Evolutionary conservation across 768 basidiomycete species (phyloP), one percentile per base, ranked within the genome.

Genomic region (Leccinum ochraceum): DNA sequence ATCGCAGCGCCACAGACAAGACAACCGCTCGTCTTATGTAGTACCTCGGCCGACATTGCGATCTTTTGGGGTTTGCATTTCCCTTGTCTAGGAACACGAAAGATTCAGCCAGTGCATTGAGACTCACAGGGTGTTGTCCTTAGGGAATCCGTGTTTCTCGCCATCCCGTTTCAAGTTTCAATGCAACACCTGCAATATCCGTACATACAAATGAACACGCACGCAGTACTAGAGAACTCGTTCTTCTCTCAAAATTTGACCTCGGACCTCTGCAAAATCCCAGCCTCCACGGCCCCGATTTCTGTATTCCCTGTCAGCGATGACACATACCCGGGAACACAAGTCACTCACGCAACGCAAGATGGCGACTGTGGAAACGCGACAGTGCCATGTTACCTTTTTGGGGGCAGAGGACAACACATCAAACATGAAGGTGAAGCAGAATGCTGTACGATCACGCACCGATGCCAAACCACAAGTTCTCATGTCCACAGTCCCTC

Each of bases 401-500:
- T 32, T 36, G 10, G n/a, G 24, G 20, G 20, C 20, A 16, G 7
- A 11, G 20, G n/a, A 24, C 5, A 44, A 24, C 2, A 46, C 11
- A 50, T 49, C 20, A 64, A 3, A 42, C 3, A 7, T 16, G n/a
- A 42, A 32, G 46, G 2, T 16, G 32, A 14, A 17, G 20, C 17
- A 20, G 14, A 46, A 54, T 50, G 17, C 10, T 1, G n/a, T 53
- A 11, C n/a, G 44, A 26, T 44, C n/a, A 63, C 71, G 42, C 58
- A 74, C 73, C 73, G 24, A 70, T 11, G 30, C 63, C 63, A 22
- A 74, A 74, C 71, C 71, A 72, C 30, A 72, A 53, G 28, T 80
- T 79, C 1, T 80, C 71, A 48, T 76, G 68, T n/a, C 75, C 74
- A 48, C 63, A 72, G 20, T 72, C 60, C 53, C 69, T 69, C 70